These are phyloP conservation scores for Lodderomyces parapsilosis DNA, from an alignment of 1,139 yeast species.

Conservation along the genomic window DNA sequence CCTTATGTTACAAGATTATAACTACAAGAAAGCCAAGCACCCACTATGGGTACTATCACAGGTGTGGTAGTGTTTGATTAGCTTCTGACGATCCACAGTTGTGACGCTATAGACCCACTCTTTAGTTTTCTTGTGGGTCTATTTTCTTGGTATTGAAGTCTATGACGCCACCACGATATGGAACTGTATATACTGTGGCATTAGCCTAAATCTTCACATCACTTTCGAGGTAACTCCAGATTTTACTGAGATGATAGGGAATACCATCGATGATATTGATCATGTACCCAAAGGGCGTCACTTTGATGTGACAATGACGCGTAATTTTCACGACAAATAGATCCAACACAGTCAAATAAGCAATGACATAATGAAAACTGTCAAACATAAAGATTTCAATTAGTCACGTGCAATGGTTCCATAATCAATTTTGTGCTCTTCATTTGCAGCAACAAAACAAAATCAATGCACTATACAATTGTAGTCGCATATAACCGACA, in stretches of 20 bases:
- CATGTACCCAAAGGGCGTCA: too few species aligned
- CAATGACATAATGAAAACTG: background rate
- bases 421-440: background rate
- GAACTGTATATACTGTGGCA: background rate
- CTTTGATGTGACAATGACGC: background rate
- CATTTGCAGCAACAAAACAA: background rate
- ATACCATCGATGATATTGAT: too few species aligned
- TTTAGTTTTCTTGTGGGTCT: background rate
- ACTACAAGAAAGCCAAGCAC: too few species aligned
- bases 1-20: too few species aligned
- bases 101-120: background rate
- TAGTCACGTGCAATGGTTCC: constrained; percentile 3
- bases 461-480: background rate
- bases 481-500: background rate
- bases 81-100: background rate
- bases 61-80: background rate
- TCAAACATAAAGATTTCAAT: background rate
- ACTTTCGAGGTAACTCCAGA: too few species aligned
- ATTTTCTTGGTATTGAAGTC: background rate
- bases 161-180: constrained; percentile 1
- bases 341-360: too few species aligned
- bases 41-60: too few species aligned
- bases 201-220: background rate
- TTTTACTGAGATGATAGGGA: too few species aligned
- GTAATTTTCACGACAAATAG: background rate